A percentile compares a stretch with the other conserved stretches of the same genome.
Evolutionary conservation across 2,329 filamentous ascomycete genomes (phyloP).

Genomic region (Tolypocladium sp.): DNA sequence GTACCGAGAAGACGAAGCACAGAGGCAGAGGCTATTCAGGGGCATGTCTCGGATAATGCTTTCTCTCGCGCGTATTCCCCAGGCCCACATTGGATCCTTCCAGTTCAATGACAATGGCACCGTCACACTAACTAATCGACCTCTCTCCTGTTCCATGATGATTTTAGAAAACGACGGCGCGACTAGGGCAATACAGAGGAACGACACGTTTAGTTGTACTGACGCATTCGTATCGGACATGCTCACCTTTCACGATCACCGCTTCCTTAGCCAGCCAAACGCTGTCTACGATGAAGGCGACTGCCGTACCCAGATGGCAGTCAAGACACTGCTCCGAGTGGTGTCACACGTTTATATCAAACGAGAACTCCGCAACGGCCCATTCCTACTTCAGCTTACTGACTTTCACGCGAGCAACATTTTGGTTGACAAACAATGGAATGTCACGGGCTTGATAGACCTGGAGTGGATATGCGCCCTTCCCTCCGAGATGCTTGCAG

Average conservation of each 20-base stretch:
- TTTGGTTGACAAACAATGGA: conserved; percentile 25
- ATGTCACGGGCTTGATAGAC: conserved; percentile 22
- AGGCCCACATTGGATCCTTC: conserved; percentile 18
- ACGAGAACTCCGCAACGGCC: conserved; percentile 13
- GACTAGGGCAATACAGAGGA: conserved; percentile 15
- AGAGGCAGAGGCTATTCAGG: conserved; percentile 15
- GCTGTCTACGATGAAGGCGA: conserved; percentile 13
- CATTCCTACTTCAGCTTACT: conserved; percentile 18
- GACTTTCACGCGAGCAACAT: conserved; percentile 25
- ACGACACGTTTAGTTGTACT: conserved; percentile 18
- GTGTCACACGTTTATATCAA: conserved; percentile 14
- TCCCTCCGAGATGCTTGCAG: conserved; percentile 8
- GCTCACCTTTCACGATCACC: conserved; percentile 12
- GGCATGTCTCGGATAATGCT: conserved; percentile 17
- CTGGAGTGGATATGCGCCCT: conserved; percentile 24
- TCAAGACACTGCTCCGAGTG: conserved; percentile 11
- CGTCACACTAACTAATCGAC: conserved; percentile 20
- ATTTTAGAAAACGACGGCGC: conserved; percentile 24
- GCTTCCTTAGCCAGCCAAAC: conserved; percentile 14
- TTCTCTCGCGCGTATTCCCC: conserved; percentile 17
- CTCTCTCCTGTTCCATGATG: conserved; percentile 15
- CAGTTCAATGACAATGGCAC: conserved; percentile 19
- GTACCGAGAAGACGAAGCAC: conserved; percentile 3
- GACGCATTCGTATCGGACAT: conserved; percentile 17
- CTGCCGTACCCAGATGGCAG: conserved; percentile 18